phyloP scores from a whole-genome alignment of 1,284 basidiomycete genomes.

The Ganoderma resinaceum region DNA sequence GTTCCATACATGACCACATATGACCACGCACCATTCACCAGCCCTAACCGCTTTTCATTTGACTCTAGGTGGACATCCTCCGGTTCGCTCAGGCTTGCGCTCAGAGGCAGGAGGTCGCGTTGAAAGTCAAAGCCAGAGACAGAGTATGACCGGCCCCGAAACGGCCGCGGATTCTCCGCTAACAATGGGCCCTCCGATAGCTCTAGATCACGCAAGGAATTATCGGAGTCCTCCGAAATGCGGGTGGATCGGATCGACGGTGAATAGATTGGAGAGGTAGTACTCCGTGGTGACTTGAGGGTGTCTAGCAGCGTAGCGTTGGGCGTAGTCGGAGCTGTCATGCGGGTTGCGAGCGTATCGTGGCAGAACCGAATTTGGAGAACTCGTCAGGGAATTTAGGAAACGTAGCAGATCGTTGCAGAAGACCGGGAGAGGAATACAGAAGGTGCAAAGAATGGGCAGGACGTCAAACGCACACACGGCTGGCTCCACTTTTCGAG shows the following conservation, averaged over 20 bases:
- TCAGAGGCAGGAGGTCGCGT: constrained; percentile 78
- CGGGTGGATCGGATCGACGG: constrained; percentile 53
- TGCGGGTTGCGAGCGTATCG: constrained; percentile 22
- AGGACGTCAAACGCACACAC: background rate
- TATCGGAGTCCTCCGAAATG: constrained; percentile 70
- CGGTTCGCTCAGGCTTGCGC: constrained; percentile 74
- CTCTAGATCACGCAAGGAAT: constrained; percentile 80
- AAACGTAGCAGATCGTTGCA: constrained; percentile 17
- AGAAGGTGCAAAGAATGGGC: background rate
- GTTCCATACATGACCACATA: no score
- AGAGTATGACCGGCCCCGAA: constrained; percentile 69
- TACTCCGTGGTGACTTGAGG: constrained; percentile 26
- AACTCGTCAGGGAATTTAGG: constrained; percentile 1
- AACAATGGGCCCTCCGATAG: constrained; percentile 65
- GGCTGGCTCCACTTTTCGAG: background rate
- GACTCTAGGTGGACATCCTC: constrained; percentile 53
- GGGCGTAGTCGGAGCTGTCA: constrained; percentile 42
- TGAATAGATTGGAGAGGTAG: constrained; percentile 38
- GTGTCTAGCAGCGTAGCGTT: constrained; percentile 43
- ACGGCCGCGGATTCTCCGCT: constrained; percentile 39
- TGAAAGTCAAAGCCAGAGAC: constrained; percentile 82
- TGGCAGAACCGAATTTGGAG: background rate
- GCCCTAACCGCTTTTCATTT: constrained; percentile 76
- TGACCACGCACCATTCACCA: constrained; percentile 70
- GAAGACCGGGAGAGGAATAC: background rate